Percentiles rank a stretch among this genome's conserved stretches.
phyloP scores from a whole-genome alignment of 2,329 filamentous ascomycete genomes.

The Fusarium dlaminii region DNA sequence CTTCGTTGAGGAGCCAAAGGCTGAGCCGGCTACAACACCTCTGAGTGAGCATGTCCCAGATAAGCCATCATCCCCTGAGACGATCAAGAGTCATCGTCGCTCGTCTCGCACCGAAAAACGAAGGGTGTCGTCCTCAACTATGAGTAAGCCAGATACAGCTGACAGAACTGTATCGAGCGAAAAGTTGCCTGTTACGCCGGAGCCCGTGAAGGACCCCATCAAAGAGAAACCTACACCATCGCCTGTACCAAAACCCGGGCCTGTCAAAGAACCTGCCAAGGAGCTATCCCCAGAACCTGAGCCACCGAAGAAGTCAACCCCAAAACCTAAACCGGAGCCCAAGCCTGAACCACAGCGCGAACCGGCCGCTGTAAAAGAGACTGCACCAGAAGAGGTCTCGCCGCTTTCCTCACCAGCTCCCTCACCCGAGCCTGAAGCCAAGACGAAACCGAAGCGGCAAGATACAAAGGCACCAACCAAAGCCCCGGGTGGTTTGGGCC shows the following conservation, averaged over 20 bases:
- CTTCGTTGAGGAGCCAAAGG: conserved; percentile 59
- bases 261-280: conserved; percentile 18
- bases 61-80: conserved; percentile 33
- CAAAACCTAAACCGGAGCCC: conserved; percentile 11
- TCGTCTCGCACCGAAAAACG: conserved; percentile 40
- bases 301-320: conserved; percentile 10
- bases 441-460: conserved; percentile 33
- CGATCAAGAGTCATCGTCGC: conserved; percentile 32
- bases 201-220: conserved; percentile 2
- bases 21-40: conserved; percentile 19
- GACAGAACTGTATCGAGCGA: conserved; percentile 18
- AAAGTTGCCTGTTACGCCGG: not conserved
- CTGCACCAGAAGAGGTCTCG: conserved; percentile 11
- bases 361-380: not conserved
- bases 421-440: conserved; percentile 24
- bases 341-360: conserved; percentile 7
- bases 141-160: conserved; percentile 26
- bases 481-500: conserved; percentile 44
- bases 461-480: conserved; percentile 28
- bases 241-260: conserved; percentile 12
- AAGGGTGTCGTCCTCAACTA: conserved; percentile 33
- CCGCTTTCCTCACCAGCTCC: conserved; percentile 13
- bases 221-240: conserved; percentile 10
- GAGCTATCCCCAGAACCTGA: conserved; percentile 23
- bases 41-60: conserved; percentile 16